Base-by-base conservation (phyloP, 1,139 yeast genomes). In the Blastobotrys raffinosifermentans region DNA sequence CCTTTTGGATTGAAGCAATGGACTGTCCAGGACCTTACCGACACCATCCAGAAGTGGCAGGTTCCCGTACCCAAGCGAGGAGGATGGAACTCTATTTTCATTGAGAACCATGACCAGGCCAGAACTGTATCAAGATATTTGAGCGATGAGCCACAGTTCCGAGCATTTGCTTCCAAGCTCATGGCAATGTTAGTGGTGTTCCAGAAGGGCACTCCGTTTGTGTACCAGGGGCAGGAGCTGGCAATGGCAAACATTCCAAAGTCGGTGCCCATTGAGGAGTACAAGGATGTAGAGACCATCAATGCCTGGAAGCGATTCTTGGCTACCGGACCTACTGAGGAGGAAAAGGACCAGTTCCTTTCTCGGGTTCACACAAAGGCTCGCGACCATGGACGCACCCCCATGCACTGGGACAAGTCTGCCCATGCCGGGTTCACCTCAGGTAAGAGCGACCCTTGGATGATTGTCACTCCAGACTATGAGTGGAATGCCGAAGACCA, bases 211-310 rank as follows among this genome's bases (percentile, higher is more conserved):
- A 75, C 80, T n/a, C 55, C 72, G 43, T 55, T 35, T 51, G 15
- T 19, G 72, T 78, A 78, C 61, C 66, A 75, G 55, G 81, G 80
- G 38, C 80, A 75, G 54, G 81, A 75, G 53, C 64, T 75, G 40
- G 80, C 76, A 31, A 72, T 71, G 73, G 65, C 68, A 34, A 75
- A 75, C 48, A 55, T 72, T 23, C 51, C 52, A 3, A 67, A 70
- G 29, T 54, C 60, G 19, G 74, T 78, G 78, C 62, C 44, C 7
- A 37, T 44, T n/a, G 46, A 42, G 15, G 41, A 44, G 32, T 43
- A 43, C 26, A 31, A 37, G 20, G 46, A 43, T 22, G 35, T 39
- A 13, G 34, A 25, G 48, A 61, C 73, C 26, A 55, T 64, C 49
- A 70, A 68, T 54, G 69, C 67, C 52, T 69, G 63, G 53, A 51